A percentile compares a stretch with the other conserved stretches of the same genome.
phyloP scores from a whole-genome alignment of 257 asterid genomes.

The Lycium ferocissimum region DNA sequence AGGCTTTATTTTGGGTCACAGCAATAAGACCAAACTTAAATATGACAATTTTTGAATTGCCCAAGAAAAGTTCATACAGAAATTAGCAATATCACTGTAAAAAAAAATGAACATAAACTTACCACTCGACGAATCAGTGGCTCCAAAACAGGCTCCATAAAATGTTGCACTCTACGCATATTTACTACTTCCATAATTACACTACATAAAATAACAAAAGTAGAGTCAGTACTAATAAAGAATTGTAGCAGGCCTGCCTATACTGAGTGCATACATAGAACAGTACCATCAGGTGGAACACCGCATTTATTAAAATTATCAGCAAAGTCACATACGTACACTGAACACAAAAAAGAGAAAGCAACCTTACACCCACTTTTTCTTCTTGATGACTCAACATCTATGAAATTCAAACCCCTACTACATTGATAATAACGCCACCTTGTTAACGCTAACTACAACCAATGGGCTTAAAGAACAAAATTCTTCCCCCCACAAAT shows the following conservation, averaged over 20 bases:
- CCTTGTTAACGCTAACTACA: background rate
- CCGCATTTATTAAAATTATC: background rate
- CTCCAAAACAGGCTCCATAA: slow-evolving; percentile 85
- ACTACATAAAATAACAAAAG: slow-evolving; percentile 44
- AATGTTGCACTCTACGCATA: slow-evolving; percentile 63
- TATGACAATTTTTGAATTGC: background rate
- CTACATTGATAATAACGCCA: background rate
- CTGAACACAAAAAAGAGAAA: background rate
- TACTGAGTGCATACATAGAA: background rate
- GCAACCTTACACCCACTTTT: background rate
- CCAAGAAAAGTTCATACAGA: background rate
- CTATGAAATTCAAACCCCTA: slow-evolving; percentile 23
- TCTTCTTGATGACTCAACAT: background rate
- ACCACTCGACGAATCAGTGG: slow-evolving; percentile 89
- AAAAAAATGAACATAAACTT: slow-evolving; percentile 38
- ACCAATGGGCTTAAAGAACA: background rate
- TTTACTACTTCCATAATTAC: slow-evolving; percentile 73
- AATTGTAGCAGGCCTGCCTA: background rate
- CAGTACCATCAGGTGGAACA: background rate
- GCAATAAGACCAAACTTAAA: background rate
- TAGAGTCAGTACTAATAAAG: slow-evolving; percentile 17
- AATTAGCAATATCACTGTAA: slow-evolving; percentile 5
- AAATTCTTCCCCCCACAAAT: background rate
- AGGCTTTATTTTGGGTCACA: background rate
- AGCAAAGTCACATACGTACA: background rate